Conservation (phyloP, 2,329 filamentous ascomycete genomes). For the Hypoxylon sp. region DNA sequence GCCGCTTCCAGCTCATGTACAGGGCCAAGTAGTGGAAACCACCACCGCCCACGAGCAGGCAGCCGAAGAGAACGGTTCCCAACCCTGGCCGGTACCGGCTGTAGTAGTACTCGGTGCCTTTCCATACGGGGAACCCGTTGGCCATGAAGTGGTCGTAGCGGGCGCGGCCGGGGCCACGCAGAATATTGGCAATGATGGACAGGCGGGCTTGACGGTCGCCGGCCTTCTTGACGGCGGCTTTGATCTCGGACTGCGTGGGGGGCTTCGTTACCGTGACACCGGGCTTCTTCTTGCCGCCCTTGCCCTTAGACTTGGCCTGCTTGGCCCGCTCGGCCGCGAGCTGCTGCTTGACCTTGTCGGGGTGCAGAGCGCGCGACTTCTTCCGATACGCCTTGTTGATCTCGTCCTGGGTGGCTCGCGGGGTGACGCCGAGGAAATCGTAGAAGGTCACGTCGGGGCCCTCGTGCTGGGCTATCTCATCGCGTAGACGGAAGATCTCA, state of each 20-base stretch:
- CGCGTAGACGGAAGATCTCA: constrained; percentile 95
- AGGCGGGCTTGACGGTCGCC: constrained; percentile 87
- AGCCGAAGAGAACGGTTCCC: constrained; percentile 83
- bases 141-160: constrained; percentile 95
- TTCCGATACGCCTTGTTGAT: constrained; percentile 96
- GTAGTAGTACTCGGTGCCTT: constrained; percentile 99
- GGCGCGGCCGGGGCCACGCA: constrained; percentile 83
- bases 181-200: constrained; percentile 86
- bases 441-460: constrained; percentile 90
- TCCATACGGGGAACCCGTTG: constrained; percentile 96
- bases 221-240: constrained; percentile 83
- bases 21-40: constrained; percentile 89
- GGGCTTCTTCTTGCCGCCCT: constrained; percentile 63
- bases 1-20: constrained; percentile 88
- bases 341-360: constrained; percentile 93
- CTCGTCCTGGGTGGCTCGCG: constrained; percentile 83
- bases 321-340: constrained; percentile 79
- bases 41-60: constrained; percentile 87
- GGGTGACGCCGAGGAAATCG: constrained; percentile 85
- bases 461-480: constrained; percentile 84
- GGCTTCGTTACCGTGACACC: constrained; percentile 77
- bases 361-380: constrained; percentile 85
- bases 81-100: constrained; percentile 91
- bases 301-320: constrained; percentile 63
- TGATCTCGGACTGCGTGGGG: constrained; percentile 81